Evolutionary conservation across 2,329 filamentous ascomycete genomes (phyloP).

Genomic region (Cytospora paraplurivora): DNA sequence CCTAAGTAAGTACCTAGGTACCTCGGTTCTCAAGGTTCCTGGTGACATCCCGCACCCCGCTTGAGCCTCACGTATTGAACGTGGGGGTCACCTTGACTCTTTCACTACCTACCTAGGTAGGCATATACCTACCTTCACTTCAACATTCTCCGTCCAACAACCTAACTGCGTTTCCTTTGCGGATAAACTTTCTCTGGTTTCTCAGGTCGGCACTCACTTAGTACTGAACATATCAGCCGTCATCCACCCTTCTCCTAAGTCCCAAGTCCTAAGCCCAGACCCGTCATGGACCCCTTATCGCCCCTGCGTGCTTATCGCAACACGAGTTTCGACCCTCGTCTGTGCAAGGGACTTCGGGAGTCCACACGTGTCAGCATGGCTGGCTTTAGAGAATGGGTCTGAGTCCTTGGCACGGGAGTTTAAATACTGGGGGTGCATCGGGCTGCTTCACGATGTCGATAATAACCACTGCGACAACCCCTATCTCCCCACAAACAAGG

Average conservation of each 20-base stretch:
- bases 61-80: slow-evolving; percentile 20
- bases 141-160: background rate
- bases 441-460: background rate
- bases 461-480: background rate
- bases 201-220: background rate
- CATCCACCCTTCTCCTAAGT: background rate
- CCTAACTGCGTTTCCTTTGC: background rate
- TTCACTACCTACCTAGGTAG: too few relatives aligned
- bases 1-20: background rate
- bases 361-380: slow-evolving; percentile 25
- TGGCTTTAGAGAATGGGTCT: slow-evolving; percentile 16
- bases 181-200: background rate
- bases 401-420: background rate
- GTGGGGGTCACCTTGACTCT: background rate
- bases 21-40: background rate
- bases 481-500: background rate
- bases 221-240: background rate
- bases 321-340: slow-evolving; percentile 15
- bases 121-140: background rate
- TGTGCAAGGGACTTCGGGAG: slow-evolving; percentile 9
- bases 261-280: too few relatives aligned
- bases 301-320: slow-evolving; percentile 13
- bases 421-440: slow-evolving; percentile 16
- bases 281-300: background rate
- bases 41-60: slow-evolving; percentile 2